Conservation (phyloP, 163 green algal genomes). For the Chlorella variabilis region DNA sequence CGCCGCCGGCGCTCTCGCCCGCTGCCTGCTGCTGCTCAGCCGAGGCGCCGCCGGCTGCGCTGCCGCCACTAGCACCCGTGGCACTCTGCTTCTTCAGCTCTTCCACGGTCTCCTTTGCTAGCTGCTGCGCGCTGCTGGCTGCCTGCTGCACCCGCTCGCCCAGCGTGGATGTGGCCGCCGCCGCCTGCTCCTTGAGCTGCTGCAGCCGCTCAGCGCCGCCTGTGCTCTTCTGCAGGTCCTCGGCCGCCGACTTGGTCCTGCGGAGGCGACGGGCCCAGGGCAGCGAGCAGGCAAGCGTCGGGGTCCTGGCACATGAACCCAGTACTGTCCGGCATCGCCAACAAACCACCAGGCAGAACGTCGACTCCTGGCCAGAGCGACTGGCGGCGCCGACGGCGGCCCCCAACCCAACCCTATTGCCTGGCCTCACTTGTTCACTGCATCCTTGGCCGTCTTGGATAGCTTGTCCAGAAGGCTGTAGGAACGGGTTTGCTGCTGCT, state of each 20-base stretch:
- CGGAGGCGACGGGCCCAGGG: no score
- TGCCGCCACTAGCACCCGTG: no score
- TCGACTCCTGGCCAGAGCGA: no score
- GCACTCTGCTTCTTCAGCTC: slow-evolving; percentile 32
- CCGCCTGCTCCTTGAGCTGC: slow-evolving; percentile 34
- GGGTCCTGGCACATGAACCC: no score
- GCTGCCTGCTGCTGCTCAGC: background rate
- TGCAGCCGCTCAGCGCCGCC: slow-evolving; percentile 17
- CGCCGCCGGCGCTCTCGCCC: background rate
- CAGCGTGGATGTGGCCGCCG: slow-evolving; percentile 25
- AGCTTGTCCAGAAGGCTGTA: slow-evolving; percentile 38
- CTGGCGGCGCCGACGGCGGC: background rate
- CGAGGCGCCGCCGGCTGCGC: background rate
- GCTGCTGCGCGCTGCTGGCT: slow-evolving; percentile 36
- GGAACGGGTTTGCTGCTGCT: slow-evolving; percentile 20
- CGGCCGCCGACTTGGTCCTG: slow-evolving; percentile 35
- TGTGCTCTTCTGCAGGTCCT: background rate
- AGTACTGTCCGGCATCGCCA: no score
- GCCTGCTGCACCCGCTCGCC: slow-evolving; percentile 31
- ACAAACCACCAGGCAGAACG: no score
- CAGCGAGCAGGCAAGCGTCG: background rate
- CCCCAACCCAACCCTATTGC: slow-evolving; percentile 2
- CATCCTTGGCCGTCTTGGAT: slow-evolving; percentile 26
- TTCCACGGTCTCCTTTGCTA: slow-evolving; percentile 27
- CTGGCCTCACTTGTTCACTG: slow-evolving; percentile 30